phyloP scores from a whole-genome alignment of 2,329 filamentous ascomycete genomes.

The Claviceps africana region DNA sequence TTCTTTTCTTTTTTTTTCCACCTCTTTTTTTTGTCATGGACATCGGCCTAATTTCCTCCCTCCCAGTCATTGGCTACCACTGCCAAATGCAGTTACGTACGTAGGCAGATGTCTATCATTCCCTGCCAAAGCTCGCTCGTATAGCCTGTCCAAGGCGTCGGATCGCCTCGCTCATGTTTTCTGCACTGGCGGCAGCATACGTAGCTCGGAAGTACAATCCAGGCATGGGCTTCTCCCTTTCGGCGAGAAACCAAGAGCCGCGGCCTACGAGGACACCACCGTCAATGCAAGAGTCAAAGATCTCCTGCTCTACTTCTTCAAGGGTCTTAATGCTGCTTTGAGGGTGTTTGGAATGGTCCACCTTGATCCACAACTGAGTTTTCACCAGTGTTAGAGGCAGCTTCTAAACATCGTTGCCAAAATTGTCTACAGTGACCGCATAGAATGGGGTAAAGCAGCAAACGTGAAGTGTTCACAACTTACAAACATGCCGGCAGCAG shows the following conservation, averaged over 20 bases:
- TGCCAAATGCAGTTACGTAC: not conserved
- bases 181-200: slow-evolving; percentile 64
- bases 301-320: slow-evolving; percentile 65
- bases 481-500: slow-evolving; percentile 89
- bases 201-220: slow-evolving; percentile 82
- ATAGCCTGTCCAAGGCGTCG: slow-evolving; percentile 64
- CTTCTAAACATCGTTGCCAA: not conserved
- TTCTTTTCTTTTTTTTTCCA: not conserved
- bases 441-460: not conserved
- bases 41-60: too few relatives aligned
- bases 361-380: slow-evolving; percentile 53
- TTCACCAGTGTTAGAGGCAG: not conserved
- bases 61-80: not conserved
- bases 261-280: slow-evolving; percentile 68
- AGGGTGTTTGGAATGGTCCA: slow-evolving; percentile 56
- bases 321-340: slow-evolving; percentile 37
- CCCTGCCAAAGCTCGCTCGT: slow-evolving; percentile 36
- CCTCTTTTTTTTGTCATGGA: not conserved
- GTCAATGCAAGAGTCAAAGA: slow-evolving; percentile 65
- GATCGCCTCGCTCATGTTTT: slow-evolving; percentile 59
- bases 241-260: slow-evolving; percentile 84
- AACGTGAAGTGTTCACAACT: slow-evolving; percentile 18
- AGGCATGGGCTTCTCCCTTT: slow-evolving; percentile 42
- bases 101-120: slow-evolving; percentile 9
- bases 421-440: not conserved